Conservation (phyloP, 768 basidiomycete genomes). For the Suillus subluteus region DNA sequence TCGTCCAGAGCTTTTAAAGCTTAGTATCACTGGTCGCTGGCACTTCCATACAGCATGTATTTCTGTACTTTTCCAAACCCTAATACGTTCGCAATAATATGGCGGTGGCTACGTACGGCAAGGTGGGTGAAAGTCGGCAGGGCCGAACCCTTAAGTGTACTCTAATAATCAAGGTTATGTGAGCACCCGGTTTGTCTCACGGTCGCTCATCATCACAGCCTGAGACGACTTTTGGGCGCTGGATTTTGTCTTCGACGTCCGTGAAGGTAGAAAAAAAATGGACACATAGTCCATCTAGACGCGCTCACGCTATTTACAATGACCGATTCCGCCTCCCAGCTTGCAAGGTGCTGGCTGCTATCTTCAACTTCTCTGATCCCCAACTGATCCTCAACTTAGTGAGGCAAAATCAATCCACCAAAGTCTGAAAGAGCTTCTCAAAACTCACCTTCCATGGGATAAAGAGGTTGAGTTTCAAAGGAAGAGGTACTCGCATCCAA, state of each 20-base stretch:
- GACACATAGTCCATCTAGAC: slow-evolving; percentile 21
- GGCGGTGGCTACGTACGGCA: no score
- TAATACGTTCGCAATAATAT: not conserved
- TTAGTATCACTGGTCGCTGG: not conserved
- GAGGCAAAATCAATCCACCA: slow-evolving; percentile 81
- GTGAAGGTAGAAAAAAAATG: slow-evolving; percentile 24
- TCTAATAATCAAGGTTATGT: slow-evolving; percentile 4
- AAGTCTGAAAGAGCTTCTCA: slow-evolving; percentile 74
- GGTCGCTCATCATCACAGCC: slow-evolving; percentile 3
- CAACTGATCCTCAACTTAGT: slow-evolving; percentile 41
- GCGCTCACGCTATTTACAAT: slow-evolving; percentile 27
- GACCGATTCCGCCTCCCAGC: slow-evolving; percentile 44
- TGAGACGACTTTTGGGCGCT: slow-evolving; percentile 7
- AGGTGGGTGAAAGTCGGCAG: no score
- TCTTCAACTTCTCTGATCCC: not conserved
- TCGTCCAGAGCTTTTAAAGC: no score
- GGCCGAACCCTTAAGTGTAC: no score
- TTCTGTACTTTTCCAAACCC: not conserved
- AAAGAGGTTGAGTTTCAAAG: slow-evolving; percentile 86
- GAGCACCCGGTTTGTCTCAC: slow-evolving; percentile 6
- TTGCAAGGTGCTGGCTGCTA: slow-evolving; percentile 37
- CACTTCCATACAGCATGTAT: not conserved
- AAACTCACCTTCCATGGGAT: slow-evolving; percentile 77
- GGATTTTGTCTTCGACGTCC: slow-evolving; percentile 9
- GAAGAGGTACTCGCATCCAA: slow-evolving; percentile 66